Percentiles rank a stretch among this genome's conserved stretches.
Conservation (phyloP, 306 rosid species). For the Alnus glutinosa region DNA sequence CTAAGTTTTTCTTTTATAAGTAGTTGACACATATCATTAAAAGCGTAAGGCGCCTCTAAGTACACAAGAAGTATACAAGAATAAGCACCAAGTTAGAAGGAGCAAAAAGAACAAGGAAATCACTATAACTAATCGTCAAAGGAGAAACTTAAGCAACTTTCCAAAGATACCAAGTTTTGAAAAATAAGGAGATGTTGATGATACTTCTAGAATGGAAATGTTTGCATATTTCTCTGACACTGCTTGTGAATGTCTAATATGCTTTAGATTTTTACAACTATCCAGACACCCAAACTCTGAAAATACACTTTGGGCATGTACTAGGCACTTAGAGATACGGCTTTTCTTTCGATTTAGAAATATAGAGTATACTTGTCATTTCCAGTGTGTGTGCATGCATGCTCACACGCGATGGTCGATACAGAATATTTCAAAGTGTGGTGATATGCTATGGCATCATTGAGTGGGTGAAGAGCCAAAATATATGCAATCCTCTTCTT, state of each 20-base stretch:
- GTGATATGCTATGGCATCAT: background rate
- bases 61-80: too few relatives aligned
- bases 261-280: too few relatives aligned
- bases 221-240: background rate
- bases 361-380: background rate
- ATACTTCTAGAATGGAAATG: background rate
- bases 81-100: too few relatives aligned
- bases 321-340: background rate
- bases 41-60: too few relatives aligned
- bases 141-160: too few relatives aligned
- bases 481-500: background rate
- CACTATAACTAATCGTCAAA: too few relatives aligned
- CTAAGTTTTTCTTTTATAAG: background rate
- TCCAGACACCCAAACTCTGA: too few relatives aligned
- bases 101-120: too few relatives aligned
- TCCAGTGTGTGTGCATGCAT: background rate
- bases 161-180: too few relatives aligned
- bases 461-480: background rate
- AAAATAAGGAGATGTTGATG: too few relatives aligned
- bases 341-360: background rate
- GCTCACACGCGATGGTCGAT: background rate
- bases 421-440: background rate
- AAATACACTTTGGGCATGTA: too few relatives aligned
- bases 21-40: too few relatives aligned
- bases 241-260: background rate